phyloP scores from a whole-genome alignment of 164 flowering plant genomes.

The Stephania japonica region DNA sequence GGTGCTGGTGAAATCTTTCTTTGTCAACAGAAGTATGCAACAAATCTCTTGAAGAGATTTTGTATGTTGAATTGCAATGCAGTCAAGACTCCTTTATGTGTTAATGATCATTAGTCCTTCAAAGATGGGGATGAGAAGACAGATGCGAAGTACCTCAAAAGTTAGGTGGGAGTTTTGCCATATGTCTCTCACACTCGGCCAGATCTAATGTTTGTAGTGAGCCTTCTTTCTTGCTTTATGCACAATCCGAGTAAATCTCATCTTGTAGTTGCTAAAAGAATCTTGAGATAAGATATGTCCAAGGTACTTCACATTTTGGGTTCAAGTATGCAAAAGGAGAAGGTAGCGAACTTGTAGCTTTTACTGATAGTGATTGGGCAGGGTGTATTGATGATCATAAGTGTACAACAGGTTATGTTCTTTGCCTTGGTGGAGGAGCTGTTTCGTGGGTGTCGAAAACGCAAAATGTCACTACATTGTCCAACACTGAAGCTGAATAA shows the following conservation, averaged over 20 bases:
- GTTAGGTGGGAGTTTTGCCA: neutral
- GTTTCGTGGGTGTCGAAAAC: conserved; percentile 12
- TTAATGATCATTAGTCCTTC: too few species aligned
- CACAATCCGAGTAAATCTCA: neutral
- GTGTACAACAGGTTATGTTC: conserved; percentile 9
- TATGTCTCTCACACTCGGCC: conserved; percentile 2
- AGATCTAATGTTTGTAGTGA: neutral
- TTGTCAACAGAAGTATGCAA: conserved; percentile 1
- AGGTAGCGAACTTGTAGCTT: conserved; percentile 7
- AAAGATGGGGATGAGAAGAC: neutral
- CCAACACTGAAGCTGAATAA: conserved; percentile 13
- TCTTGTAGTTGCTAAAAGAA: conserved; percentile 2
- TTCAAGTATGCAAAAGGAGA: neutral
- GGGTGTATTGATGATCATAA: conserved; percentile 12
- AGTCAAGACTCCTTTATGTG: neutral
- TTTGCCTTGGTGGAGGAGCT: neutral
- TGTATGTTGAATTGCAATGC: neutral
- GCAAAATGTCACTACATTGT: conserved; percentile 7
- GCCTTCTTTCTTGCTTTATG: neutral
- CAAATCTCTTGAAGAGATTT: neutral
- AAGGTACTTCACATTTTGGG: neutral
- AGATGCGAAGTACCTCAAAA: neutral
- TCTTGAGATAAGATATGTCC: conserved; percentile 1
- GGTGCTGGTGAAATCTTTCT: neutral
- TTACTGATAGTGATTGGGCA: conserved; percentile 10